Conservation (phyloP, 768 basidiomycete species). For the Crassisporium funariophilum region DNA sequence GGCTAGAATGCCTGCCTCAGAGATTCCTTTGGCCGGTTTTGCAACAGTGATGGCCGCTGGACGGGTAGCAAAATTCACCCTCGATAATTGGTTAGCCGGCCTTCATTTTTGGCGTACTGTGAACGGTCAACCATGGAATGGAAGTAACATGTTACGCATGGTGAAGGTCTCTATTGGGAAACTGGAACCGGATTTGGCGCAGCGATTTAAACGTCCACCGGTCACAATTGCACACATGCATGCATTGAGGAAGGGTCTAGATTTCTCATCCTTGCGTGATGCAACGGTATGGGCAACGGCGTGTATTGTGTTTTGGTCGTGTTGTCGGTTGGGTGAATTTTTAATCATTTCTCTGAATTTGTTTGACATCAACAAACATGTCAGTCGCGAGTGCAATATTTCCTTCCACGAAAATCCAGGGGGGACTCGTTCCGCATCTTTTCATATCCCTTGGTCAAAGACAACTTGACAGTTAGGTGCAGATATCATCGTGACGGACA, state of each 20-base stretch:
- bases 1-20: too few relatives aligned
- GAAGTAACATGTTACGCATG: constrained; percentile 22
- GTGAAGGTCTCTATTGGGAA: constrained; percentile 10
- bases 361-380: constrained; percentile 19
- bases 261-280: constrained; percentile 8
- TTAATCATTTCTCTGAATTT: constrained; percentile 8
- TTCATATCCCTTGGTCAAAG: constrained; percentile 40
- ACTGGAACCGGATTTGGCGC: constrained; percentile 9
- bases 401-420: neutral
- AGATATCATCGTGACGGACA: constrained; percentile 25
- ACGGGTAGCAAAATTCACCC: too few relatives aligned
- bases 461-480: constrained; percentile 28
- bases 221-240: constrained; percentile 6
- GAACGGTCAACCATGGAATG: too few relatives aligned
- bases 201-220: constrained; percentile 11
- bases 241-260: constrained; percentile 4
- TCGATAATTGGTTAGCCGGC: too few relatives aligned
- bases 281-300: constrained; percentile 2
- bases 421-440: constrained; percentile 12
- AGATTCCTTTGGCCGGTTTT: too few relatives aligned
- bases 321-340: constrained; percentile 19
- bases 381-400: constrained; percentile 5
- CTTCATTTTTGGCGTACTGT: too few relatives aligned
- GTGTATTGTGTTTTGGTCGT: constrained; percentile 7
- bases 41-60: too few relatives aligned